phyloP scores from a whole-genome alignment of 352 stramenopile species.

The Pilasporangium apinafurcum region DNA sequence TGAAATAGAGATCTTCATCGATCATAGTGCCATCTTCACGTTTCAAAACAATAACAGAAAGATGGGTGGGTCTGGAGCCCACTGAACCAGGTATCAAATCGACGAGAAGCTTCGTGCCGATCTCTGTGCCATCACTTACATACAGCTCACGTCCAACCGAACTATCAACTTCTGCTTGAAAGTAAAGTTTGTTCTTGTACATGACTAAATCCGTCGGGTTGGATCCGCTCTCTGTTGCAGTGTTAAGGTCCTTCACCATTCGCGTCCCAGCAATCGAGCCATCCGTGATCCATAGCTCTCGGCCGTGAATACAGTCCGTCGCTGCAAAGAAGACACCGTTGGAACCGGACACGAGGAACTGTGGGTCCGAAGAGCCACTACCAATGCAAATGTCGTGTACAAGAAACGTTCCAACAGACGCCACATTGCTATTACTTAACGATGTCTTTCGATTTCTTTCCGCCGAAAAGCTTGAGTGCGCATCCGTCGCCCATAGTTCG shows the following conservation, averaged over 20 bases:
- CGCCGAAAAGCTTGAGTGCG: slow-evolving; percentile 17
- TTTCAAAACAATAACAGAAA: slow-evolving; percentile 14
- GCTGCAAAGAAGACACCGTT: slow-evolving; percentile 60
- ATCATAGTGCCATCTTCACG: slow-evolving; percentile 1
- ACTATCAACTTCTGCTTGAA: slow-evolving; percentile 16
- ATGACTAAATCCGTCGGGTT: slow-evolving; percentile 33
- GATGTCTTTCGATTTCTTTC: slow-evolving; percentile 8
- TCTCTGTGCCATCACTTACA: slow-evolving; percentile 36
- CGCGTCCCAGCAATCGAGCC: slow-evolving; percentile 24
- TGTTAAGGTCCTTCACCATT: slow-evolving; percentile 49
- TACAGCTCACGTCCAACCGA: slow-evolving; percentile 44
- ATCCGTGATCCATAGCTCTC: slow-evolving; percentile 65
- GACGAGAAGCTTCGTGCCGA: slow-evolving; percentile 27
- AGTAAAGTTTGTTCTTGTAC: slow-evolving; percentile 29
- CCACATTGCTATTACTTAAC: no score
- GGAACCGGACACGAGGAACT: slow-evolving; percentile 28
- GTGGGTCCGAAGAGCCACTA: slow-evolving; percentile 29
- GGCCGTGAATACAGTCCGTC: slow-evolving; percentile 50
- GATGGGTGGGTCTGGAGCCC: no score
- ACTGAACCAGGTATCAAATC: slow-evolving; percentile 20
- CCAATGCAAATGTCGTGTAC: slow-evolving; percentile 50
- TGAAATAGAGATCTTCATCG: slow-evolving; percentile 19
- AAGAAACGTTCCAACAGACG: slow-evolving; percentile 20
- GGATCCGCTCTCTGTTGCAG: slow-evolving; percentile 15
- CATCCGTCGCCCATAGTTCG: slow-evolving; percentile 70